phyloP scores from a whole-genome alignment of 805 yeast genomes.

The Yarrowia sp. region DNA sequence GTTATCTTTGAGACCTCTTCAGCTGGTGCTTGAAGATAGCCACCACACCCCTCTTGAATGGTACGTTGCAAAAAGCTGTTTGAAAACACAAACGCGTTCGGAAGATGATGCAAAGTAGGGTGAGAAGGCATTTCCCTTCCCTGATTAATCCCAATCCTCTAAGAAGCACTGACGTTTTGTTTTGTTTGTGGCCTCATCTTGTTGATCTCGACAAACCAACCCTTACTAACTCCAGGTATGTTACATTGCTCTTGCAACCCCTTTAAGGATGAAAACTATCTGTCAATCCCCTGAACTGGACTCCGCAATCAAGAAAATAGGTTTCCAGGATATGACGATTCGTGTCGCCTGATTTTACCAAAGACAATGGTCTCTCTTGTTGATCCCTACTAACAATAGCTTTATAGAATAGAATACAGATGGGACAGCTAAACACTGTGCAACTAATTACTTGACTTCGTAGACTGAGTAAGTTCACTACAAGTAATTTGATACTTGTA shows the following conservation, averaged over 20 bases:
- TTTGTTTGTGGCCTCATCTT: not conserved
- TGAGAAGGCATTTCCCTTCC: conserved; percentile 41
- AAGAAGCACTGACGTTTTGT: conserved; percentile 46
- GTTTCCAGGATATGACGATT: conserved; percentile 38
- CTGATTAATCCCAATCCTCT: conserved; percentile 44
- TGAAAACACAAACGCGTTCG: conserved; percentile 21
- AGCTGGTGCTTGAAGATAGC: not conserved
- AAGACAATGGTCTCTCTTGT: too few species aligned
- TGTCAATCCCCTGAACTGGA: conserved; percentile 49
- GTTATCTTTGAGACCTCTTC: conserved; percentile 2
- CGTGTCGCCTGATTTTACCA: conserved; percentile 36
- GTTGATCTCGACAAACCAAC: not conserved
- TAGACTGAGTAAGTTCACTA: too few species aligned
- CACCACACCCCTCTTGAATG: conserved; percentile 10
- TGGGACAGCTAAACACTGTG: too few species aligned
- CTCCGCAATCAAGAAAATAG: conserved; percentile 34
- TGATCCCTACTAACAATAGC: not conserved
- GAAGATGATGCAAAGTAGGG: conserved; percentile 42
- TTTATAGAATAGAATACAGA: not conserved
- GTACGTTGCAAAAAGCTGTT: not conserved
- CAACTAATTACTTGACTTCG: too few species aligned
- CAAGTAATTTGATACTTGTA: too few species aligned
- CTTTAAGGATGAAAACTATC: conserved; percentile 43
- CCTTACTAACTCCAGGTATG: conserved; percentile 22
- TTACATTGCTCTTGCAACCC: conserved; percentile 5